Evolutionary conservation across 768 basidiomycete genomes (phyloP).

Genomic region (Mycena latifolia): DNA sequence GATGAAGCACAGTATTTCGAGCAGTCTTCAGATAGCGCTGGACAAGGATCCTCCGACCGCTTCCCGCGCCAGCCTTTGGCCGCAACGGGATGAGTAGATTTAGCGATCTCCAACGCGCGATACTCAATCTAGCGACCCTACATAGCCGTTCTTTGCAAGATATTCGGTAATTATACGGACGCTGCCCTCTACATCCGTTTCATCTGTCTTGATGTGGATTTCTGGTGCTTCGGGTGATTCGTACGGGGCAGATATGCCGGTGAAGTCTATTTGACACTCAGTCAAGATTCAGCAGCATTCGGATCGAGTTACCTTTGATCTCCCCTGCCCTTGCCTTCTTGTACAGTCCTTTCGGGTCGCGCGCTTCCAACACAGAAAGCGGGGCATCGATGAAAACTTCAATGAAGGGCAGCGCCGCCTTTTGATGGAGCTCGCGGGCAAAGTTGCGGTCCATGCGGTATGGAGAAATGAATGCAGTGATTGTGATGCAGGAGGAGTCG

Average conservation of each 20-base stretch:
- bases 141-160: conserved; percentile 74
- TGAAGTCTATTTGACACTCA: conserved; percentile 78
- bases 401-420: conserved; percentile 81
- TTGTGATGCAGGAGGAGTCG: conserved; percentile 84
- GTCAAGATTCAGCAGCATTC: not conserved
- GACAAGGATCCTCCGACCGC: conserved; percentile 24
- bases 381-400: conserved; percentile 98
- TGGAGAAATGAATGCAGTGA: conserved; percentile 99
- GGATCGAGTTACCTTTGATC: conserved; percentile 81
- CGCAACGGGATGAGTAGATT: conserved; percentile 13
- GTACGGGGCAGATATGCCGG: conserved; percentile 97
- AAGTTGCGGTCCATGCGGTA: conserved; percentile 88
- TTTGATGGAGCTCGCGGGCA: conserved; percentile 86
- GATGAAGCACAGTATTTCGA: conserved; percentile 27
- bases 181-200: conserved; percentile 81
- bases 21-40: conserved; percentile 27
- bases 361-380: conserved; percentile 85
- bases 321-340: conserved; percentile 96
- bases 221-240: conserved; percentile 90
- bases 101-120: no score
- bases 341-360: conserved; percentile 98
- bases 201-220: conserved; percentile 91
- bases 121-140: conserved; percentile 41
- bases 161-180: conserved; percentile 86
- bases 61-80: conserved; percentile 25